Percentiles rank a stretch among this genome's conserved stretches.
Evolutionary conservation across 768 basidiomycete genomes (phyloP).

Genomic region (Heimioporus sp.): DNA sequence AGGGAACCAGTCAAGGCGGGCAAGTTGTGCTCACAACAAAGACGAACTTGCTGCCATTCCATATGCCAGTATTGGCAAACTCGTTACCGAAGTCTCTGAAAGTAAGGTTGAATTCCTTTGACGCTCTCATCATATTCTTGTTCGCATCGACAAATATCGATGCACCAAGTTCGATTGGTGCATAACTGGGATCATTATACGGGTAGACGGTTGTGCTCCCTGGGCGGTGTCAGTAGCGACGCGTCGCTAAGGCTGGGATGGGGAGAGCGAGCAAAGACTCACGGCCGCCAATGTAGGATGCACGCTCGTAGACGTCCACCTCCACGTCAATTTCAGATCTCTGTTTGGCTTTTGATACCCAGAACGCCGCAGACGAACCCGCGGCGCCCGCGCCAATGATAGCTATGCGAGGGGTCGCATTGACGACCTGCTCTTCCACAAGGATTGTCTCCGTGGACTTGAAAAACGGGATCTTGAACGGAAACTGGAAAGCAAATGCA

Average conservation of each 20-base stretch:
- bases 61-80: slow-evolving; percentile 56
- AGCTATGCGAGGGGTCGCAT: slow-evolving; percentile 58
- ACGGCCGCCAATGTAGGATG: slow-evolving; percentile 81
- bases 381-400: slow-evolving; percentile 91
- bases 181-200: slow-evolving; percentile 53
- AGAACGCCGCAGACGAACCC: slow-evolving; percentile 80
- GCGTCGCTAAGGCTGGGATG: slow-evolving; percentile 1
- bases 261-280: slow-evolving; percentile 35
- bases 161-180: slow-evolving; percentile 79
- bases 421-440: slow-evolving; percentile 17
- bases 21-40: slow-evolving; percentile 48
- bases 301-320: slow-evolving; percentile 82
- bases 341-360: slow-evolving; percentile 78
- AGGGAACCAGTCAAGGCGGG: neutral
- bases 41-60: slow-evolving; percentile 79
- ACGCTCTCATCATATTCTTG: slow-evolving; percentile 69
- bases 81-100: slow-evolving; percentile 50
- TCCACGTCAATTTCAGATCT: slow-evolving; percentile 67
- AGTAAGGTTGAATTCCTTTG: slow-evolving; percentile 75
- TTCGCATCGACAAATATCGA: slow-evolving; percentile 84
- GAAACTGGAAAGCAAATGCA: slow-evolving; percentile 39
- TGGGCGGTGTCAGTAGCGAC: slow-evolving; percentile 27
- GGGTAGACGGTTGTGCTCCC: slow-evolving; percentile 81
- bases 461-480: slow-evolving; percentile 60
- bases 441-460: slow-evolving; percentile 31